phyloP scores from a whole-genome alignment of 2,329 filamentous ascomycete genomes.

The Corynespora cassiicola region DNA sequence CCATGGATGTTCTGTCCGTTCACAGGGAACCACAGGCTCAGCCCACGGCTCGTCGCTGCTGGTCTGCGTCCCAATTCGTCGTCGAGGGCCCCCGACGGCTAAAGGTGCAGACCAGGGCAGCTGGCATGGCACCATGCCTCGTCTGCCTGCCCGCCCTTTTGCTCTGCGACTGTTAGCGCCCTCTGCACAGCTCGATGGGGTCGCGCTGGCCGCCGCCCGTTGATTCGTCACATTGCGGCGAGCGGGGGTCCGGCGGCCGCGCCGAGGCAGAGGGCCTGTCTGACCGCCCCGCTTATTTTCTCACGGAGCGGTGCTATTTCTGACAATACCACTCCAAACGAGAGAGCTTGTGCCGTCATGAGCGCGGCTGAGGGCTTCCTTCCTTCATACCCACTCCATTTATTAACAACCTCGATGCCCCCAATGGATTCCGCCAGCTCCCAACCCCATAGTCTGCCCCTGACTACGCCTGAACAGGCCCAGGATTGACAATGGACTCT shows the following conservation, averaged over 20 bases:
- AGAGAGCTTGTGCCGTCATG: conserved; percentile 30
- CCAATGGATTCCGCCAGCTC: conserved; percentile 32
- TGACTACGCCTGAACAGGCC: conserved; percentile 18
- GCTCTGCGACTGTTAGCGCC: conserved; percentile 10
- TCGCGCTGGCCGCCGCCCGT: conserved; percentile 23
- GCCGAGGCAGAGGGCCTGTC: conserved; percentile 33
- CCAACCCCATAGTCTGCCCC: conserved; percentile 20
- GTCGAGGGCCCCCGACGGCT: conserved; percentile 9
- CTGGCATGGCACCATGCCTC: conserved; percentile 20
- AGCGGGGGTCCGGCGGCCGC: conserved; percentile 38
- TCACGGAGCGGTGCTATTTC: conserved; percentile 28
- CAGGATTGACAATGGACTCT: conserved; percentile 41
- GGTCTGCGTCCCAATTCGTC: conserved; percentile 6
- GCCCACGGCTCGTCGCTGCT: conserved; percentile 8
- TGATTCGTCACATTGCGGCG: conserved; percentile 27
- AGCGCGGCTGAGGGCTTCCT: conserved; percentile 37
- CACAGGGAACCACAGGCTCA: conserved; percentile 20
- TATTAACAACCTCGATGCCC: conserved; percentile 32
- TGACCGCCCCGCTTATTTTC: conserved; percentile 44
- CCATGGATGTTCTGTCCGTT: conserved; percentile 20
- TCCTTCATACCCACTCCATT: conserved; percentile 17
- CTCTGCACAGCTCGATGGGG: conserved; percentile 9
- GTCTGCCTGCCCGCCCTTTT: conserved; percentile 33
- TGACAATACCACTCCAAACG: conserved; percentile 33
- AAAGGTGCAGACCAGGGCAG: conserved; percentile 22